Evolutionary conservation across 78 protist species (phyloP).

Genomic region (Blattamonas nauphoetae): DNA sequence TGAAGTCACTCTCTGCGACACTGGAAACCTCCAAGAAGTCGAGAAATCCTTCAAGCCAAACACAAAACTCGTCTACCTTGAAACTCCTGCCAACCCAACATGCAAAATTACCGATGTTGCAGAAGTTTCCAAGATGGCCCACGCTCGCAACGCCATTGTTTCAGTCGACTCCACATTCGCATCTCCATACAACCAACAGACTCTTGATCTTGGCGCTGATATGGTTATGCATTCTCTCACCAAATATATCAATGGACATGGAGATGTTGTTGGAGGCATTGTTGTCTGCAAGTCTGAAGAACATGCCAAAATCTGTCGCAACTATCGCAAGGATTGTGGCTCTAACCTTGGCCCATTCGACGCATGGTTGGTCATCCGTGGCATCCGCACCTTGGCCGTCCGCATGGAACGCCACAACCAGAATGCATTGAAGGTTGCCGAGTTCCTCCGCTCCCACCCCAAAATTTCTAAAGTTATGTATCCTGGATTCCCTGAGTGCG

Average conservation of each 20-base stretch:
- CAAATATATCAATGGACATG: slow-evolving; percentile 81
- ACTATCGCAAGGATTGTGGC: slow-evolving; percentile 57
- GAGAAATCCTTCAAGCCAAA: slow-evolving; percentile 30
- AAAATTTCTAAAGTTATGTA: slow-evolving; percentile 60
- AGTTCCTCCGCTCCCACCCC: neutral
- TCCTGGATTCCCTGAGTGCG: slow-evolving; percentile 70
- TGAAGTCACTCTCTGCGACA: slow-evolving; percentile 57
- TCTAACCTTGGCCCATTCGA: slow-evolving; percentile 73
- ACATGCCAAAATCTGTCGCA: slow-evolving; percentile 27
- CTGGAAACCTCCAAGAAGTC: slow-evolving; percentile 39
- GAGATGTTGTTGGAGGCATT: slow-evolving; percentile 72
- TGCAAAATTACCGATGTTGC: slow-evolving; percentile 58
- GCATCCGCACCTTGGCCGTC: slow-evolving; percentile 65
- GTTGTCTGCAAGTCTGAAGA: slow-evolving; percentile 35
- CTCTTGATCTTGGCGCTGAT: slow-evolving; percentile 82
- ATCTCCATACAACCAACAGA: slow-evolving; percentile 69
- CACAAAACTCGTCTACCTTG: slow-evolving; percentile 71
- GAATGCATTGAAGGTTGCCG: slow-evolving; percentile 9
- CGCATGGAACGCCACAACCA: slow-evolving; percentile 48
- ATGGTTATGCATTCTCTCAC: slow-evolving; percentile 77
- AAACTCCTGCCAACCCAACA: slow-evolving; percentile 86
- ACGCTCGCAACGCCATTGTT: slow-evolving; percentile 42
- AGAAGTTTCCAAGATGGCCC: slow-evolving; percentile 52
- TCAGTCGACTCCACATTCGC: slow-evolving; percentile 82
- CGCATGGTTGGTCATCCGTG: slow-evolving; percentile 66